Evolutionary conservation across 768 basidiomycete species (phyloP).

Genomic region (Suillus bovinus): DNA sequence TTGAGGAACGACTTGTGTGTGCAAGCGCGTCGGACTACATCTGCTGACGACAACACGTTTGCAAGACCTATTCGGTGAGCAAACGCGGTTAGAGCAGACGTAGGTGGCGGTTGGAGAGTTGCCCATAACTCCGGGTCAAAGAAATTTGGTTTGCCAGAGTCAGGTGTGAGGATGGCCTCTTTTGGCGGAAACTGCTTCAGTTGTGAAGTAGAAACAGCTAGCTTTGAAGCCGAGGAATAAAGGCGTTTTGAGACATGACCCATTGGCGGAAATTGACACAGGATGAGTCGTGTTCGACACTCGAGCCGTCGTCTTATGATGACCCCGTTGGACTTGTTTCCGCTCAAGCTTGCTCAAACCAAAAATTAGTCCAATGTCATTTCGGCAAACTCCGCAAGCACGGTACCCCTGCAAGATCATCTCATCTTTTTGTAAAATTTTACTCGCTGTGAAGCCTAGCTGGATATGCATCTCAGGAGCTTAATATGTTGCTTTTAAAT

Average conservation of each 20-base stretch:
- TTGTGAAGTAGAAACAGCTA: conserved; percentile 57
- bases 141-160: conserved; percentile 37
- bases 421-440: neutral
- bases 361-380: conserved; percentile 30
- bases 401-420: conserved; percentile 16
- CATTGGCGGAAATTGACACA: conserved; percentile 38
- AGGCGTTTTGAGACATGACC: conserved; percentile 60
- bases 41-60: conserved; percentile 51
- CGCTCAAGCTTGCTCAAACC: conserved; percentile 10
- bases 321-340: conserved; percentile 12
- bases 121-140: conserved; percentile 75
- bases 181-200: conserved; percentile 62
- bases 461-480: neutral
- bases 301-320: conserved; percentile 10
- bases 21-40: conserved; percentile 69
- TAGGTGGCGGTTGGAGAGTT: conserved; percentile 66
- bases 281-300: conserved; percentile 11
- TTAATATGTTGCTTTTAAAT: too few species aligned
- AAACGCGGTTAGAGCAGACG: conserved; percentile 72
- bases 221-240: conserved; percentile 46
- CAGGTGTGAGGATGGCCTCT: conserved; percentile 42
- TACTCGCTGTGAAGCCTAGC: neutral
- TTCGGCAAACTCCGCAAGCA: conserved; percentile 34
- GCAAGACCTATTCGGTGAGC: conserved; percentile 75
- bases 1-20: conserved; percentile 73